Base-by-base conservation (phyloP, 352 stramenopile species). In the Globisporangium okanoganense region DNA sequence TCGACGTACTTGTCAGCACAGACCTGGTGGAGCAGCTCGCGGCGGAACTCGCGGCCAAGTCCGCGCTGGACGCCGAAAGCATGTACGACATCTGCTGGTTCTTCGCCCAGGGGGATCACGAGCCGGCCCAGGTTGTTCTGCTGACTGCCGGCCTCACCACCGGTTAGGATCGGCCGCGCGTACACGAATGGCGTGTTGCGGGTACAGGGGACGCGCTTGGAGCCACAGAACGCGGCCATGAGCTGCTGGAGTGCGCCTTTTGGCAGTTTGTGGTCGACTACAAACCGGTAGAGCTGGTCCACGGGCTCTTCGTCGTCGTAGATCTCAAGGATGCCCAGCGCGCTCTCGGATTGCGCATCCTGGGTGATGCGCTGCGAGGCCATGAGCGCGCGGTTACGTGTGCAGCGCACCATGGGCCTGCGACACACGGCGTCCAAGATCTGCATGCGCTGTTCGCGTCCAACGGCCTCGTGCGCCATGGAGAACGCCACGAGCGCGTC, bases 221-320 rank as follows among this genome's bases (percentile, higher is more conserved):
- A 35, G 4, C 14, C 61, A 38, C 82, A 92, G 5, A 85, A 66
- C 7, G 70, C 53, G 5, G 45, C 16, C 1, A 79, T 6, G 4
- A 94, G 61, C 61, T 90, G 80, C 1, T 71, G 55, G 5, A 85
- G 56, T 12, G 65, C 71, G 12, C 41, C 27, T 10, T 61, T 45
- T 4, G 77, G 66, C 13, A 87, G 33, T 2, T 73, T 58, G 31
- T 84, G 64, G 29, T 92, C 76, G 6, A 82, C 48, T 0, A 88
- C 55, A 18, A 92, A 94, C 47, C 78, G 78, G 61, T 89, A 85
- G 41, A 94, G 80, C 51, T 82, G 67, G 48, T 92, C 84, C 18
- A 87, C 71, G 0, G 84, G 84, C 44, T 92, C 84, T 10, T 60
- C 40, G 38, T 88, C 63, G 54, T 94, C 84, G 22, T 79, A 88